A percentile compares a stretch with the other conserved stretches of the same genome.
Conservation (phyloP, 208 protist genomes). For the Trypanosoma theileri region DNA sequence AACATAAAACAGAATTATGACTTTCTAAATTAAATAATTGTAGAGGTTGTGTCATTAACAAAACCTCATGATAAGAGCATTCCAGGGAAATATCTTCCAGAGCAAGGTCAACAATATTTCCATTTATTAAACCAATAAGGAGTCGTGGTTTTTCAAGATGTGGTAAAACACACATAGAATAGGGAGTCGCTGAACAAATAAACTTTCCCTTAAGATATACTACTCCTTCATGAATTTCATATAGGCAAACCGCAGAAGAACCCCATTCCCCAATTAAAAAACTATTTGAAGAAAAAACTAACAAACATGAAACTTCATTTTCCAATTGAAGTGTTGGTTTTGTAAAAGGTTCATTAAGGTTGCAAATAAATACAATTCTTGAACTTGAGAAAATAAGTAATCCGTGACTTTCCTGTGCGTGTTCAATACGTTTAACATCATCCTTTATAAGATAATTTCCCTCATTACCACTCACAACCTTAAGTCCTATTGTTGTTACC, state of each 20-base stretch:
- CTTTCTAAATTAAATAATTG: conserved; percentile 47
- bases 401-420: conserved; percentile 18
- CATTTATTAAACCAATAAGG: conserved; percentile 31
- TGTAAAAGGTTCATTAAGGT: neutral
- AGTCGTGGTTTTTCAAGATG: conserved; percentile 11
- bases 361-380: conserved; percentile 10
- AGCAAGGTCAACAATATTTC: conserved; percentile 23
- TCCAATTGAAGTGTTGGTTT: conserved; percentile 2
- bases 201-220: conserved; percentile 4
- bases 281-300: conserved; percentile 15
- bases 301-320: conserved; percentile 28
- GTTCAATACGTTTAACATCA: conserved; percentile 4
- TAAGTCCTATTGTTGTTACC: conserved; percentile 24
- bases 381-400: conserved; percentile 28
- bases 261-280: conserved; percentile 28
- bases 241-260: conserved; percentile 21
- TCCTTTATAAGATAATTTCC: conserved; percentile 12
- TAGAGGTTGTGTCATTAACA: conserved; percentile 47
- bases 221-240: conserved; percentile 8
- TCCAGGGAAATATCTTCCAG: conserved; percentile 4
- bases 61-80: conserved; percentile 11
- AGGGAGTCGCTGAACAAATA: conserved; percentile 22
- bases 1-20: conserved; percentile 51
- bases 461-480: conserved; percentile 8
- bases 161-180: conserved; percentile 29